These are phyloP conservation scores for Camellia granthamiana DNA, from an alignment of 148 eudicot genomes.

Conservation along the genomic window DNA sequence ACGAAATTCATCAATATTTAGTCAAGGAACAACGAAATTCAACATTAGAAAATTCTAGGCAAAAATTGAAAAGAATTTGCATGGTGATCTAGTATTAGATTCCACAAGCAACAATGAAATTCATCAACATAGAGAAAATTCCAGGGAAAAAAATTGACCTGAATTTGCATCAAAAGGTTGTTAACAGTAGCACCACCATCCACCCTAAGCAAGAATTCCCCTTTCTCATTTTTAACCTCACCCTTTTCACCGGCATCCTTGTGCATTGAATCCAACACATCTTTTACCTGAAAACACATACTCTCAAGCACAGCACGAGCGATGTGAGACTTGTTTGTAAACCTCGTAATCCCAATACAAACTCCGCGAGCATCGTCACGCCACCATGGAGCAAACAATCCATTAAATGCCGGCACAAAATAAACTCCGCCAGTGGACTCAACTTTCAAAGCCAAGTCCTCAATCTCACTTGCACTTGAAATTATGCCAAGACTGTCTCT, in stretches of 20 bases:
- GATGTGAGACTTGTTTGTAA: slow-evolving; percentile 83
- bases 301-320: slow-evolving; percentile 97
- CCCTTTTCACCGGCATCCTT: slow-evolving; percentile 80
- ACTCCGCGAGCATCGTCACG: slow-evolving; percentile 99
- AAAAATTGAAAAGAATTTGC: too few relatives aligned
- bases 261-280: slow-evolving; percentile 94
- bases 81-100: not conserved
- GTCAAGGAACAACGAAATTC: too few relatives aligned
- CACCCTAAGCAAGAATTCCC: slow-evolving; percentile 86
- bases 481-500: slow-evolving; percentile 90
- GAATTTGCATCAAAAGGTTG: slow-evolving; percentile 90
- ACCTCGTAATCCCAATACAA: slow-evolving; percentile 87
- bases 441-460: slow-evolving; percentile 77
- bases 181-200: slow-evolving; percentile 97
- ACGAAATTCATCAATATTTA: too few relatives aligned
- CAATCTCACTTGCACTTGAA: slow-evolving; percentile 72
- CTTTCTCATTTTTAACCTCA: slow-evolving; percentile 60
- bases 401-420: slow-evolving; percentile 97
- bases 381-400: slow-evolving; percentile 99
- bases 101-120: not conserved
- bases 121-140: not conserved
- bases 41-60: too few relatives aligned
- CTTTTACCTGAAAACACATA: slow-evolving; percentile 96
- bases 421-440: slow-evolving; percentile 90
- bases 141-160: slow-evolving; percentile 35